phyloP scores from a whole-genome alignment of 2,329 filamentous ascomycete genomes.

The Colletotrichum melonis region DNA sequence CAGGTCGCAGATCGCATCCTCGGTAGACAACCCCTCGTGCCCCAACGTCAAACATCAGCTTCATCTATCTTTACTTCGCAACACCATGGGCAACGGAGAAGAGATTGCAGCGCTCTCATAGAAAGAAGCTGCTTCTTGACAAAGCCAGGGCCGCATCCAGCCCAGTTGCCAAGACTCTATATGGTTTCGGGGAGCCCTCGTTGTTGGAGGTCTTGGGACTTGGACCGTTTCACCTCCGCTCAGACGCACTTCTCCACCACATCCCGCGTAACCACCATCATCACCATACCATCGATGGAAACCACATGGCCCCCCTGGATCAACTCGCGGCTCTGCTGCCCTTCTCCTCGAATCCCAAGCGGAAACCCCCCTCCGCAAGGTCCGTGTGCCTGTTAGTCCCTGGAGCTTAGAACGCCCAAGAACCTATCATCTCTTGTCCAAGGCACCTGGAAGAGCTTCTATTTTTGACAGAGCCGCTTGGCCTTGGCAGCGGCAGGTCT shows the following conservation, averaged over 20 bases:
- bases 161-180: slow-evolving; percentile 16
- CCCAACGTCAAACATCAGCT: slow-evolving; percentile 22
- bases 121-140: not conserved
- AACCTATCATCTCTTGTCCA: slow-evolving; percentile 24
- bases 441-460: slow-evolving; percentile 17
- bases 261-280: not conserved
- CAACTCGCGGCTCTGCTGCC: not conserved
- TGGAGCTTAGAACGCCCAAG: not conserved
- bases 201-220: slow-evolving; percentile 29
- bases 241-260: slow-evolving; percentile 26
- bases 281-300: not conserved
- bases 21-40: not conserved
- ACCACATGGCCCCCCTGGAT: slow-evolving; percentile 3
- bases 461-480: slow-evolving; percentile 32
- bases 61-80: slow-evolving; percentile 31
- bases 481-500: slow-evolving; percentile 20
- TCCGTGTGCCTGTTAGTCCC: not conserved
- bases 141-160: not conserved
- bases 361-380: not conserved
- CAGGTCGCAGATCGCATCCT: slow-evolving; percentile 26
- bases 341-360: not conserved
- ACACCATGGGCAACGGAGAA: not conserved
- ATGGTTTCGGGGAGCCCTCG: slow-evolving; percentile 26
- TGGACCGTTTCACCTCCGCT: slow-evolving; percentile 33
- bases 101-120: not conserved